A percentile compares a stretch with the other conserved stretches of the same genome.
Conservation (phyloP, 495 filamentous ascomycete genomes). For the Usnea hakonensis region DNA sequence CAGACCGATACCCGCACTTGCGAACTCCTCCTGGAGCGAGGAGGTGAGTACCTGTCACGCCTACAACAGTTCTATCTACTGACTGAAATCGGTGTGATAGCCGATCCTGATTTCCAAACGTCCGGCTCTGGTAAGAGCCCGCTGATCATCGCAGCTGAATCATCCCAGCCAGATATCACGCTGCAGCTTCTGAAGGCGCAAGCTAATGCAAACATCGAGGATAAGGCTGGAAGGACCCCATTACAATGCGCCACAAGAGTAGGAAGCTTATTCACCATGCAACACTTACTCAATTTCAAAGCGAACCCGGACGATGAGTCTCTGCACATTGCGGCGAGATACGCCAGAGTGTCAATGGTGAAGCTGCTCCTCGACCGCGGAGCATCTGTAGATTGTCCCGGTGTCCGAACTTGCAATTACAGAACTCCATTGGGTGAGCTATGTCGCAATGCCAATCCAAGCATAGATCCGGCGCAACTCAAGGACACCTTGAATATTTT, state of each 20-base stretch:
- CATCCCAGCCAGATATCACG: neutral
- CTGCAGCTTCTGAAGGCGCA: conserved; percentile 15
- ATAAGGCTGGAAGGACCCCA: conserved; percentile 8
- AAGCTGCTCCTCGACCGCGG: conserved; percentile 13
- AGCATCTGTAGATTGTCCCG: conserved; percentile 9
- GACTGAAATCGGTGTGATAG: conserved; percentile 7
- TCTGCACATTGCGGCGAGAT: conserved; percentile 17
- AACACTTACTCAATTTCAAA: conserved; percentile 10
- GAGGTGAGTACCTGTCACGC: conserved; percentile 2
- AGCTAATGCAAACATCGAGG: conserved; percentile 8
- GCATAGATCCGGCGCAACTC: conserved; percentile 4
- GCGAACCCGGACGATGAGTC: conserved; percentile 18
- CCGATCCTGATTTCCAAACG: conserved; percentile 17
- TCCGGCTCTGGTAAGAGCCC: conserved; percentile 13
- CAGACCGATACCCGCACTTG: conserved; percentile 10
- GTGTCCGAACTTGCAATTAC: conserved; percentile 11
- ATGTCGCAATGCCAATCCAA: conserved; percentile 6
- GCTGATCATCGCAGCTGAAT: conserved; percentile 12
- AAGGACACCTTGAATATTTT: conserved; percentile 14
- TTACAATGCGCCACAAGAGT: conserved; percentile 4
- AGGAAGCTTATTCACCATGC: conserved; percentile 10
- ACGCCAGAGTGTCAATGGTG: neutral
- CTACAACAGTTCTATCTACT: neutral
- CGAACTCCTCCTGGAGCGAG: conserved; percentile 8
- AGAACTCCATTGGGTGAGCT: conserved; percentile 17